Evolutionary conservation across 306 rosid genomes (phyloP).

Genomic region (Chamaecrista fasciculata): DNA sequence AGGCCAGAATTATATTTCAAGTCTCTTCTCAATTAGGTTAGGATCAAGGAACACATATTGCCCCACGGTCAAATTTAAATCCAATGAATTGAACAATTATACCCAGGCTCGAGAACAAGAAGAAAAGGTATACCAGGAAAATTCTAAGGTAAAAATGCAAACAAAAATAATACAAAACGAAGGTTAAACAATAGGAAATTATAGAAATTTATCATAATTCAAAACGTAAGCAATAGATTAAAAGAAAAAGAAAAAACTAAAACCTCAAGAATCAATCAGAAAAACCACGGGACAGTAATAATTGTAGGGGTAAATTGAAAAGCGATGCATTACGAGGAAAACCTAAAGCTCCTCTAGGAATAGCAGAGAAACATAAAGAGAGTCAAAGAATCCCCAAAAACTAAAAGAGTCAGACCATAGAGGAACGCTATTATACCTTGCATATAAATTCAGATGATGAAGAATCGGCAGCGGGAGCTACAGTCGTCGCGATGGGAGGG

Average conservation of each 20-base stretch:
- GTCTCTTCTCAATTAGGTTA: neutral
- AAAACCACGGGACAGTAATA: neutral
- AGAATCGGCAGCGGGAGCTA: conserved; percentile 60
- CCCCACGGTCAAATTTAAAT: neutral
- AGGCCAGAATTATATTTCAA: neutral
- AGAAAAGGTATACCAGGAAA: too few species aligned
- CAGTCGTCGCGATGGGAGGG: conserved; percentile 75
- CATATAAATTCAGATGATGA: conserved; percentile 49
- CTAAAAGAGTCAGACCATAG: neutral
- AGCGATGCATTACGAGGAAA: neutral
- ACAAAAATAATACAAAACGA: neutral
- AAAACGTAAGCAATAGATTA: too few species aligned
- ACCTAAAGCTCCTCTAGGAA: neutral
- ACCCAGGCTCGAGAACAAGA: neutral
- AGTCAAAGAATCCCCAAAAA: neutral
- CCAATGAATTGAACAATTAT: neutral
- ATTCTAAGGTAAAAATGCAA: neutral
- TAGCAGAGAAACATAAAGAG: neutral
- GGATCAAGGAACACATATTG: neutral
- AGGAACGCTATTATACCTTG: conserved; percentile 45
- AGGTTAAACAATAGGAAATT: neutral
- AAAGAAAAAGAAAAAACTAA: neutral
- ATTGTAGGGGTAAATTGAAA: neutral
- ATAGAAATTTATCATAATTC: neutral
- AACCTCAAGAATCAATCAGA: neutral